Conservation (phyloP, 2,329 filamentous ascomycete species). For the Neofusicoccum kwambonambiense region DNA sequence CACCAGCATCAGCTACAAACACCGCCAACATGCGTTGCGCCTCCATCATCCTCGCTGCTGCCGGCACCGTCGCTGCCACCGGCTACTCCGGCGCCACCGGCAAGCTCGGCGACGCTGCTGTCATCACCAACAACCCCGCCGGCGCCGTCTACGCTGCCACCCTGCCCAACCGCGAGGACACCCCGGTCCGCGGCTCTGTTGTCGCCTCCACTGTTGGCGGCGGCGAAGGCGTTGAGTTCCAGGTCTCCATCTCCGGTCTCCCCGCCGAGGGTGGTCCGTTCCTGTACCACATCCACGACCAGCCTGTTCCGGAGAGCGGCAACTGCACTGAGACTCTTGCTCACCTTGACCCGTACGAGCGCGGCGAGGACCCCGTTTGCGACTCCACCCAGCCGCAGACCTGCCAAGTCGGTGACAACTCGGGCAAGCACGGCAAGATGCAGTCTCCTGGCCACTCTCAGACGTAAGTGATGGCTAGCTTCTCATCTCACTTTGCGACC, state of each 20-base stretch:
- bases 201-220: constrained; percentile 31
- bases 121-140: constrained; percentile 37
- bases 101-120: constrained; percentile 31
- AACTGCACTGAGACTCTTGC: constrained; percentile 44
- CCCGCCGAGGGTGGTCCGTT: constrained; percentile 45
- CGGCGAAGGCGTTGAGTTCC: constrained; percentile 42
- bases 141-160: constrained; percentile 41
- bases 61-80: constrained; percentile 25
- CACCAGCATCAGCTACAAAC: neutral
- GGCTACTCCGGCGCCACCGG: constrained; percentile 20
- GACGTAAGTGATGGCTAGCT: constrained; percentile 23
- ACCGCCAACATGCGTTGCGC: constrained; percentile 13
- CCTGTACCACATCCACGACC: constrained; percentile 48
- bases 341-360: constrained; percentile 45
- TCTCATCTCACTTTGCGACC: neutral
- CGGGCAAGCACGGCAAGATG: constrained; percentile 46
- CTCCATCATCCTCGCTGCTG: constrained; percentile 29
- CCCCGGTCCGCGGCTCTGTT: constrained; percentile 36
- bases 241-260: constrained; percentile 41
- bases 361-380: constrained; percentile 39
- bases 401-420: constrained; percentile 47
- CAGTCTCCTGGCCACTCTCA: constrained; percentile 29
- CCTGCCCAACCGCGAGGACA: constrained; percentile 35
- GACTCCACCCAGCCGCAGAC: constrained; percentile 35
- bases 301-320: constrained; percentile 40